Percentiles rank a stretch among this genome's conserved stretches.
Evolutionary conservation across 1,284 basidiomycete species (phyloP).

Genomic region (Boletus calvinii): DNA sequence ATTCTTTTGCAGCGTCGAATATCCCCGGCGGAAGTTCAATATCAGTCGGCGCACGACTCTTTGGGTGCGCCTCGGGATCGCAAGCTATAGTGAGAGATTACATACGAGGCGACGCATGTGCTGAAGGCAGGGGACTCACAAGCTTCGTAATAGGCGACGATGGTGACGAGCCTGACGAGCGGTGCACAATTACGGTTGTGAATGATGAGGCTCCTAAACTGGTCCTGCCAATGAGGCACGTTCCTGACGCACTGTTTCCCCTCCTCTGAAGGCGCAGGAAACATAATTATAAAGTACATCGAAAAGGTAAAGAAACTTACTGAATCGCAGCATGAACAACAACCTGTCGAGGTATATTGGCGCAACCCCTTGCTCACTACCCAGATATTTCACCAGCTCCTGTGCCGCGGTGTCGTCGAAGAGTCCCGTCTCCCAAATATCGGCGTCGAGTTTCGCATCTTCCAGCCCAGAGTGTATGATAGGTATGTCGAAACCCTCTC

Average conservation of each 20-base stretch:
- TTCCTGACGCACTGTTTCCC: conserved; percentile 23
- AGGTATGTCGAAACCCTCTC: conserved; percentile 30
- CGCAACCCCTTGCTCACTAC: conserved; percentile 12
- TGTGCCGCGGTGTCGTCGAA: conserved; percentile 26
- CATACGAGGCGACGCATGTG: too few relatives aligned
- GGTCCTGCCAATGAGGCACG: conserved; percentile 9
- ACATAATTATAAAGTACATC: not conserved
- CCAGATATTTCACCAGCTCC: conserved; percentile 16
- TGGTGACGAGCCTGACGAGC: conserved; percentile 22
- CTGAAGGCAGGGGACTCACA: conserved; percentile 11
- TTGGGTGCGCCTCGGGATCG: not conserved
- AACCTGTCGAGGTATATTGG: conserved; percentile 29
- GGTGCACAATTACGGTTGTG: not conserved
- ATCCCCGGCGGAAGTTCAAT: not conserved
- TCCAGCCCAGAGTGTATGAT: conserved; percentile 9
- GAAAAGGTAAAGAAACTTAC: conserved; percentile 4
- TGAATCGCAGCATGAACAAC: conserved; percentile 31
- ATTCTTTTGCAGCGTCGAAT: conserved; percentile 10
- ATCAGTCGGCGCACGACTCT: not conserved
- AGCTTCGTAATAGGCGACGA: conserved; percentile 29
- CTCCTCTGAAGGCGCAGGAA: conserved; percentile 16
- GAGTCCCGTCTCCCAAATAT: conserved; percentile 27
- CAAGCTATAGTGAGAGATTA: conserved; percentile 7
- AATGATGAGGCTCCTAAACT: conserved; percentile 15
- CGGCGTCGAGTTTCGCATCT: not conserved